phyloP scores from a whole-genome alignment of 2,329 filamentous ascomycete species.

The Diaporthe vaccinii region DNA sequence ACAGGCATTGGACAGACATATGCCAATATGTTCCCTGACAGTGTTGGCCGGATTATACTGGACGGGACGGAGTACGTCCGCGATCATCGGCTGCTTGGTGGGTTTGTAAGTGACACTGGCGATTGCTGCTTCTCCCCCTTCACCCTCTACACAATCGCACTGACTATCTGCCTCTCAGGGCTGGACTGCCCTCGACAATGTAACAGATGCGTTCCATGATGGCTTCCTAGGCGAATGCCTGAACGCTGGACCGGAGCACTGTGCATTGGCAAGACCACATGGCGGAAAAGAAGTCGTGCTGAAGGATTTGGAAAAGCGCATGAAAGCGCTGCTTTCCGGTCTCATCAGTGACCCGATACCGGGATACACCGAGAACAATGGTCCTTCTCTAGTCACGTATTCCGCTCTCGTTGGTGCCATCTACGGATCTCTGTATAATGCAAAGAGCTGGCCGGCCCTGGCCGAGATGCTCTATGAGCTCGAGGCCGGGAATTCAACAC shows the following conservation, averaged over 20 bases:
- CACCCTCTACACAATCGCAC: background rate
- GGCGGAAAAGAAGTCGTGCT: slow-evolving; percentile 51
- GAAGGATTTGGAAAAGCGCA: slow-evolving; percentile 53
- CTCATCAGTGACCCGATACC: slow-evolving; percentile 55
- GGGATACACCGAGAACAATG: slow-evolving; percentile 54
- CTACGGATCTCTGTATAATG: slow-evolving; percentile 59
- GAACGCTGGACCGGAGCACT: slow-evolving; percentile 60
- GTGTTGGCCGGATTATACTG: slow-evolving; percentile 62
- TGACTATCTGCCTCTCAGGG: slow-evolving; percentile 45
- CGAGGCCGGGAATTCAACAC: slow-evolving; percentile 59
- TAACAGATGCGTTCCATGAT: slow-evolving; percentile 62
- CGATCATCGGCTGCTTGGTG: slow-evolving; percentile 60
- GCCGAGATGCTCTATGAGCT: slow-evolving; percentile 59
- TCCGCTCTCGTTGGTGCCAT: slow-evolving; percentile 55
- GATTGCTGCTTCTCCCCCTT: background rate
- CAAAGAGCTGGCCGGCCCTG: slow-evolving; percentile 57
- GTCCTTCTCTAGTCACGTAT: slow-evolving; percentile 62
- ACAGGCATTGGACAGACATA: slow-evolving; percentile 67
- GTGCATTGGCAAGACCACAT: slow-evolving; percentile 56
- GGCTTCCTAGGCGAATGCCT: slow-evolving; percentile 66
- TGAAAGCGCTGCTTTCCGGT: slow-evolving; percentile 54
- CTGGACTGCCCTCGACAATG: slow-evolving; percentile 62
- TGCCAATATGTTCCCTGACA: slow-evolving; percentile 63
- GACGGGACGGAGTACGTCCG: slow-evolving; percentile 63
- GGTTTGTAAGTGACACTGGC: slow-evolving; percentile 48